These are phyloP conservation scores for Trichosanthes cucumerina DNA, from an alignment of 306 rosid species.

Conservation along the genomic window DNA sequence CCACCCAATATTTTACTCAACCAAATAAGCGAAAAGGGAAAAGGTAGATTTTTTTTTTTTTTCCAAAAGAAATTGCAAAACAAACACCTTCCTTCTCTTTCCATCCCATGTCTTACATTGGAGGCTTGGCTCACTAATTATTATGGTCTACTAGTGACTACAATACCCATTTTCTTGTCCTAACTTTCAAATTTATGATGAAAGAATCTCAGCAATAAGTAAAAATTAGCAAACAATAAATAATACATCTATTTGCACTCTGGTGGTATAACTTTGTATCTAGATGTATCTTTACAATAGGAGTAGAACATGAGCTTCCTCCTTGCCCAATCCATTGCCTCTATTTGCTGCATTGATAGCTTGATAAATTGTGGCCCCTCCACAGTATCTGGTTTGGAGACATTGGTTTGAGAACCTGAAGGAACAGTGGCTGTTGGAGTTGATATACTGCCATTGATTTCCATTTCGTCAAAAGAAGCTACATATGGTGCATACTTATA, in stretches of 20 bases:
- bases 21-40: not conserved
- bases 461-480: slow-evolving; percentile 53
- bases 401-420: slow-evolving; percentile 37
- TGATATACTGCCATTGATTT: slow-evolving; percentile 50
- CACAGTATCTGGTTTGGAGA: slow-evolving; percentile 52
- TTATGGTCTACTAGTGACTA: not conserved
- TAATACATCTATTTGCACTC: slow-evolving; percentile 45
- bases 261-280: slow-evolving; percentile 74
- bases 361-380: slow-evolving; percentile 61
- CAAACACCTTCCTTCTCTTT: not conserved
- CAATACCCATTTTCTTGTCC: not conserved
- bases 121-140: not conserved
- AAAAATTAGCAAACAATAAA: not conserved
- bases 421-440: slow-evolving; percentile 25
- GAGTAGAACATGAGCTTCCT: slow-evolving; percentile 91
- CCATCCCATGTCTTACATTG: not conserved
- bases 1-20: too few species aligned
- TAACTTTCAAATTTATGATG: not conserved
- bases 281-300: slow-evolving; percentile 57
- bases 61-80: not conserved
- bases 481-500: slow-evolving; percentile 74
- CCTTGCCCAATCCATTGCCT: slow-evolving; percentile 93
- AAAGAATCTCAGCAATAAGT: not conserved
- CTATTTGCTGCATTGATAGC: slow-evolving; percentile 51
- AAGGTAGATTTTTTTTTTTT: not conserved